A percentile compares a stretch with the other conserved stretches of the same genome.
Conservation (phyloP, 1,139 yeast genomes). For the Hemisphaericaspora lyxosophila region DNA sequence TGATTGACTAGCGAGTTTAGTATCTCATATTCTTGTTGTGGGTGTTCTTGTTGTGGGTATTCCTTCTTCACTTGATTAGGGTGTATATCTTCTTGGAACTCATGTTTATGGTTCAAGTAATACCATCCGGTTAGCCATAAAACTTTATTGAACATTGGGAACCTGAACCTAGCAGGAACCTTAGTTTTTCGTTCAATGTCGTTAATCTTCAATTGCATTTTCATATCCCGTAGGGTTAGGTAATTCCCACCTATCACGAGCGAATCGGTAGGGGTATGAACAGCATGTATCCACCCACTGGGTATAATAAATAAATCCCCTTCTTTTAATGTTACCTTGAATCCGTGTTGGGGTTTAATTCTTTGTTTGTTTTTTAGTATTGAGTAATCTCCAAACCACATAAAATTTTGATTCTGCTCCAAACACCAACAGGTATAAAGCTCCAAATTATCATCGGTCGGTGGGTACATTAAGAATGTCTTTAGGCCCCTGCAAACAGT, state of each 20-base stretch:
- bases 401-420: slow-evolving; percentile 58
- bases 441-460: slow-evolving; percentile 59
- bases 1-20: slow-evolving; percentile 19
- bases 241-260: slow-evolving; percentile 87
- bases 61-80: slow-evolving; percentile 7
- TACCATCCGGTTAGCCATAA: slow-evolving; percentile 64
- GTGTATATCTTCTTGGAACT: slow-evolving; percentile 22
- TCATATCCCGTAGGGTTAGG: slow-evolving; percentile 62
- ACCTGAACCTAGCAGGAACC: slow-evolving; percentile 75
- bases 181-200: slow-evolving; percentile 64
- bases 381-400: slow-evolving; percentile 64
- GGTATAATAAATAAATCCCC: slow-evolving; percentile 86
- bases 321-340: slow-evolving; percentile 58
- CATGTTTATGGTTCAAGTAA: slow-evolving; percentile 28
- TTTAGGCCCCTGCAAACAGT: slow-evolving; percentile 74
- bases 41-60: neutral
- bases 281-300: slow-evolving; percentile 93
- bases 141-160: slow-evolving; percentile 72
- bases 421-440: slow-evolving; percentile 74
- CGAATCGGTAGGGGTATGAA: slow-evolving; percentile 78
- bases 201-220: slow-evolving; percentile 60
- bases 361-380: slow-evolving; percentile 25
- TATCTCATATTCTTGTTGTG: slow-evolving; percentile 3
- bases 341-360: slow-evolving; percentile 44
- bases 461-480: slow-evolving; percentile 76